Base-by-base conservation (phyloP, 129 eudicot genomes). In the Chrysanthemum lavandulifolium region DNA sequence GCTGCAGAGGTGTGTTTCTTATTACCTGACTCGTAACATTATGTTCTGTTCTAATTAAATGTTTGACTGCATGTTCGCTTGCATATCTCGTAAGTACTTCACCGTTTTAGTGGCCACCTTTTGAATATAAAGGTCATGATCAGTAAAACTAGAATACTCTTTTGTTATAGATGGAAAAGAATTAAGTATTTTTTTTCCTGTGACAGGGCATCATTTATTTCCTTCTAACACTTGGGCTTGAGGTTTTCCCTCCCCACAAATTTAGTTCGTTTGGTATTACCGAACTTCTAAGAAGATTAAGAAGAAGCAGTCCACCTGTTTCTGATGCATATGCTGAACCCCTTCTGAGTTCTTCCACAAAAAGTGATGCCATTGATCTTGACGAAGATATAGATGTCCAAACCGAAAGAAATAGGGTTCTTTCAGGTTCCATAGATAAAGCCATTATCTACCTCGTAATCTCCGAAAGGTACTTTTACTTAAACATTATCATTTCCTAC, bases 361-460 rank as follows among this genome's bases (percentile, higher is more conserved):
- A 80, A 57, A 80, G 66, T 75, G 75, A 73, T 68, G 33, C 55
- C 63, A 45, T 67, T 76, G 89, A 84, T 71, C 59, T 80, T 76
- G 92, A 87, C 5, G 98, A 94, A 69, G 98, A 94, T 75, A 81
- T 84, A 51, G 98, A 94, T 83, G 98, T 94, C 25, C 83, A 67
- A 78, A 76, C 89, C 19, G 98, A 94, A 83, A 85, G 96, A 79
- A 82, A 77, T 64, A 86, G 96, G 79, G 97, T 94, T 62, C 87
- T 90, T 29, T 86, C 98, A 29, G 97, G 98, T 25, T 81, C 89
- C 74, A 73, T 86, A 55, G 97, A 85, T 69, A 90, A 80, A 67
- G 97, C 98, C 33, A 84, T 94, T 62, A 76, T 94, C 53, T 88
- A 86, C 81, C 85, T 94, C 91, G 81, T 75, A 90, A 90, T 84